These are phyloP conservation scores for Proteromonas lacertae DNA, from an alignment of 352 stramenopile genomes.

Conservation along the genomic window DNA sequence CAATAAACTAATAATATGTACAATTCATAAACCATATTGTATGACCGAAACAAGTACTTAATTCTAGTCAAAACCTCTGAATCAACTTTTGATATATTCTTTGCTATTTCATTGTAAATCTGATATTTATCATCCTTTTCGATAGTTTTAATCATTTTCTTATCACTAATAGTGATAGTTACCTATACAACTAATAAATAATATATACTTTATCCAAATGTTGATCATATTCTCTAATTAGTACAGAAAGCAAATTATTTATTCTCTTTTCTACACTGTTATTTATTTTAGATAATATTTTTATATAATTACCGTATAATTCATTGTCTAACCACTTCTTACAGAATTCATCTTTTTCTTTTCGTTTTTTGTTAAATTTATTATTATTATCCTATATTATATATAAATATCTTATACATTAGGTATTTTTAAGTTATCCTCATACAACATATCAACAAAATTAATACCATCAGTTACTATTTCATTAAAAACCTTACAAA, in stretches of 20 bases:
- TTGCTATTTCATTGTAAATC: too few species aligned
- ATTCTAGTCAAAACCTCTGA: too few species aligned
- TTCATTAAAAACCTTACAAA: constrained; percentile 43
- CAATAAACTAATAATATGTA: too few species aligned
- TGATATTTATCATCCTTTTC: too few species aligned
- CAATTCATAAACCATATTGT: too few species aligned
- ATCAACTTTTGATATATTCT: too few species aligned
- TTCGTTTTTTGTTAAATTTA: constrained; percentile 44
- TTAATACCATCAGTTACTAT: constrained; percentile 43
- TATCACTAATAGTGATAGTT: constrained; percentile 10
- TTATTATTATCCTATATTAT: constrained; percentile 34
- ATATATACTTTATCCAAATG: constrained; percentile 42
- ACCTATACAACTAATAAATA: constrained; percentile 14
- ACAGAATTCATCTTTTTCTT: constrained; percentile 39
- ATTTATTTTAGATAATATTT: constrained; percentile 31
- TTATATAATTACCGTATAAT: constrained; percentile 24
- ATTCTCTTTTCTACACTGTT: constrained; percentile 37
- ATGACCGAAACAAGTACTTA: too few species aligned
- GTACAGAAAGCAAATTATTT: constrained; percentile 59
- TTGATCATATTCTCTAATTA: constrained; percentile 54
- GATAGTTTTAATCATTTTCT: constrained; percentile 9
- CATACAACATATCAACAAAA: constrained; percentile 52
- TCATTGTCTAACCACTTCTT: constrained; percentile 26
- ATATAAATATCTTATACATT: constrained; percentile 71
- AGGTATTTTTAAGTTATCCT: constrained; percentile 41